phyloP scores from a whole-genome alignment of 2,329 filamentous ascomycete genomes.

The Paecilomyces sp. region DNA sequence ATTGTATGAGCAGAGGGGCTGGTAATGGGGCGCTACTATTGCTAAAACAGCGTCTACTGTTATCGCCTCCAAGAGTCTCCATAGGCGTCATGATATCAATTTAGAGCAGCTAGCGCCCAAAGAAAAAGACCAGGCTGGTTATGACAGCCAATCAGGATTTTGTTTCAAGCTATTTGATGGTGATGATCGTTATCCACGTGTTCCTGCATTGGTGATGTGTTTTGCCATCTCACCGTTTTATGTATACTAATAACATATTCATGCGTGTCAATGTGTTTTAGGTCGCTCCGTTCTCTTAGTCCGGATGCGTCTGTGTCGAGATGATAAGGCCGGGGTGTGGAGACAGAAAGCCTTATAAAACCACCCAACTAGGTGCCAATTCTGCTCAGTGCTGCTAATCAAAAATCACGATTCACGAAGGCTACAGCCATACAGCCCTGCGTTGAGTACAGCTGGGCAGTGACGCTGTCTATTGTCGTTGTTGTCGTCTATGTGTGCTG shows the following conservation, averaged over 20 bases:
- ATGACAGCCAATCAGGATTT: not conserved
- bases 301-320: not conserved
- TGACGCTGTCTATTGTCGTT: not conserved
- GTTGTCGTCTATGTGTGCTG: not conserved
- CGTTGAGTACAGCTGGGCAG: not conserved
- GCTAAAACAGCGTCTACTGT: not conserved
- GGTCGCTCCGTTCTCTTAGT: not conserved
- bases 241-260: not conserved
- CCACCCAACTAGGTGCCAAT: not conserved
- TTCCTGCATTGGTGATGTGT: not conserved
- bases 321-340: not conserved
- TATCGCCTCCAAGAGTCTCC: not conserved
- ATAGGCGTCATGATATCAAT: not conserved
- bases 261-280: not conserved
- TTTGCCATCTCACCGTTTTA: not conserved
- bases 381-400: not conserved
- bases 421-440: not conserved
- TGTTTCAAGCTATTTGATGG: not conserved
- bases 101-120: not conserved
- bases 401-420: not conserved
- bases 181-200: not conserved
- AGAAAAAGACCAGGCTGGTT: not conserved
- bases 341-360: not conserved
- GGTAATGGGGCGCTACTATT: not conserved
- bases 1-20: not conserved